Base-by-base conservation (phyloP, 441 rosid species). In the Cnidoscolus chayamansa region DNA sequence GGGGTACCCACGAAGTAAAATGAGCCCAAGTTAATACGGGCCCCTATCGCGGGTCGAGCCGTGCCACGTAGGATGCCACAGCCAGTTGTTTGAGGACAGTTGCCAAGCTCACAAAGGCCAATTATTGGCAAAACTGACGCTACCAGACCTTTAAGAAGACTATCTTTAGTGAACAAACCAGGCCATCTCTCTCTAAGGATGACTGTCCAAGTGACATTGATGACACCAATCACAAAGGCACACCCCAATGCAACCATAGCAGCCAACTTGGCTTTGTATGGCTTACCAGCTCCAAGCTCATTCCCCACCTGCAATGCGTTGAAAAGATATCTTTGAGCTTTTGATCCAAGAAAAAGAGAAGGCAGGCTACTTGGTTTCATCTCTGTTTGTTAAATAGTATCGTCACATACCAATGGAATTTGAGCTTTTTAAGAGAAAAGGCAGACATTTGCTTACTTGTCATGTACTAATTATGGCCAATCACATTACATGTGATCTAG, bases 1-100 rank as follows among this genome's bases (percentile, higher is more conserved):
- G 99, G 99, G 1, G 97, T 94, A 35, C 99, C 99, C 67, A 94
- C 96, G 0, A 90, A 84, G 87, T 92, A 94, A 70, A 94, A 94
- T 0, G 98, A 91, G 32, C 88, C 92, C 60, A 94, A 77, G 75
- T 94, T 94, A 65, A 90, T 84, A 0, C 84, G 88, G 65, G 97
- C 99, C 10, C 96, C 98, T 1, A 88, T 78, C 0, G 84, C 87
- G 0, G 99, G 96, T 49, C 99, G 74, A 0, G 97, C 99, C 0
- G 91, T 92, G 79, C 98, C 98, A 0, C 98, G 89, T 0, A 90
- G 80, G 78, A 94, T 80, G 67, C 99, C 99, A 15, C 99, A 94
- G 12, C 99, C 99, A 0, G 99, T 89, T 43, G 99, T 94, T 66
- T 94, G 99, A 1, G 99, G 99, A 70, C 94, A 94, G 77, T 92